These are phyloP conservation scores for Cordyceps sp. DNA, from an alignment of 2,329 filamentous ascomycete genomes.

Conservation along the genomic window DNA sequence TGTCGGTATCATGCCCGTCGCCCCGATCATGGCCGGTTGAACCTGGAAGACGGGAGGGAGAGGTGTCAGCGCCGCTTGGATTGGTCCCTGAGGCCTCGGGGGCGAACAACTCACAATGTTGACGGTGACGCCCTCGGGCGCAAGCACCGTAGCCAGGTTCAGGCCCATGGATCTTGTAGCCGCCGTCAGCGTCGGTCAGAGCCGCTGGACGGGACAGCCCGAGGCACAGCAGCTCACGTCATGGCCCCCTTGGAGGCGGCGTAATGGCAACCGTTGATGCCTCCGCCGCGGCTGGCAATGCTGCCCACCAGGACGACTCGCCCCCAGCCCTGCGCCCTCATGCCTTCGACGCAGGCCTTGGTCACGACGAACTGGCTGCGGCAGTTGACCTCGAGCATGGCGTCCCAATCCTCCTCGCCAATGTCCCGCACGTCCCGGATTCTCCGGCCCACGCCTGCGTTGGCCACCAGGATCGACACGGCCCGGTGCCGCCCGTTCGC, in stretches of 20 bases:
- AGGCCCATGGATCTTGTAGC: slow-evolving; percentile 15
- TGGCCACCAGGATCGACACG: slow-evolving; percentile 15
- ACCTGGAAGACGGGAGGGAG: too few species aligned
- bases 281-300: slow-evolving; percentile 15
- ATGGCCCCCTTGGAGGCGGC: slow-evolving; percentile 16
- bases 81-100: too few species aligned
- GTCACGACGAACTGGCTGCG: slow-evolving; percentile 17
- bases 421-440: slow-evolving; percentile 17
- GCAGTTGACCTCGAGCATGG: slow-evolving; percentile 17
- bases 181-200: background rate
- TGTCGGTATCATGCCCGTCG: slow-evolving; percentile 17
- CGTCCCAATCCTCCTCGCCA: slow-evolving; percentile 18
- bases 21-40: slow-evolving; percentile 18
- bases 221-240: slow-evolving; percentile 3
- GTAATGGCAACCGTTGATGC: slow-evolving; percentile 19
- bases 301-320: slow-evolving; percentile 16
- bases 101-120: slow-evolving; percentile 11
- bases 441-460: slow-evolving; percentile 15
- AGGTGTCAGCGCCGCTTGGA: too few species aligned
- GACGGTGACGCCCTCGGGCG: slow-evolving; percentile 15
- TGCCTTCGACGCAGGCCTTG: slow-evolving; percentile 13
- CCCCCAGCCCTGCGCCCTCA: slow-evolving; percentile 15
- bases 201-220: too few species aligned
- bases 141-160: slow-evolving; percentile 15
- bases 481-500: slow-evolving; percentile 9